Percentiles rank a stretch among this genome's conserved stretches.
phyloP scores from a whole-genome alignment of 2,329 filamentous ascomycete species.

The Ploettnerulaceae sp. region DNA sequence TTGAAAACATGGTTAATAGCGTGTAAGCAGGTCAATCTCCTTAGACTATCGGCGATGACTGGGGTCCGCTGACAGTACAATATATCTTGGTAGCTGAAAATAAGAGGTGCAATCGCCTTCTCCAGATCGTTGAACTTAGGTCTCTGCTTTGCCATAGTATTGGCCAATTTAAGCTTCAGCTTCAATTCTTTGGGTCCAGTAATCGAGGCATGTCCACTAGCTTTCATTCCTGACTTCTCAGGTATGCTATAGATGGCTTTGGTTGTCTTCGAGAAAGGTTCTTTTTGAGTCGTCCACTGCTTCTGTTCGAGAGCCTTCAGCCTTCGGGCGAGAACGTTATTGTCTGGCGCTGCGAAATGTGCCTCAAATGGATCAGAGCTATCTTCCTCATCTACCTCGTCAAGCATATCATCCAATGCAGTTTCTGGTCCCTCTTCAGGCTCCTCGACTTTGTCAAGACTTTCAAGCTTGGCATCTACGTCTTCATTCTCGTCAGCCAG shows the following conservation, averaged over 20 bases:
- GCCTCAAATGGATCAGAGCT: conserved; percentile 69
- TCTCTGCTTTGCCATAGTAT: conserved; percentile 49
- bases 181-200: conserved; percentile 45
- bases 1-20: conserved; percentile 90
- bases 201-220: conserved; percentile 14
- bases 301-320: conserved; percentile 46
- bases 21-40: conserved; percentile 73
- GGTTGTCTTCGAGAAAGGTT: conserved; percentile 39
- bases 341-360: conserved; percentile 70
- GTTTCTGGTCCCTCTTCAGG: conserved; percentile 44
- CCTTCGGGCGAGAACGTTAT: conserved; percentile 51
- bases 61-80: conserved; percentile 69
- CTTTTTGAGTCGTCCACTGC: conserved; percentile 48
- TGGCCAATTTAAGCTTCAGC: conserved; percentile 66
- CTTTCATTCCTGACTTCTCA: conserved; percentile 35
- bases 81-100: conserved; percentile 81
- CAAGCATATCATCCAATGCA: conserved; percentile 32
- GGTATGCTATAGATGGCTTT: conserved; percentile 47
- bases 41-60: conserved; percentile 62
- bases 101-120: conserved; percentile 59
- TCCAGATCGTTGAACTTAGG: conserved; percentile 57
- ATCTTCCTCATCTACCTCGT: conserved; percentile 43
- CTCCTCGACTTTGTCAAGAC: conserved; percentile 43
- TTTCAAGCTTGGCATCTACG: conserved; percentile 10
- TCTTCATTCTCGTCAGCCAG: conserved; percentile 18